These are phyloP conservation scores for Elaphomyces granulatus DNA, from an alignment of 495 filamentous ascomycete species.

Conservation along the genomic window DNA sequence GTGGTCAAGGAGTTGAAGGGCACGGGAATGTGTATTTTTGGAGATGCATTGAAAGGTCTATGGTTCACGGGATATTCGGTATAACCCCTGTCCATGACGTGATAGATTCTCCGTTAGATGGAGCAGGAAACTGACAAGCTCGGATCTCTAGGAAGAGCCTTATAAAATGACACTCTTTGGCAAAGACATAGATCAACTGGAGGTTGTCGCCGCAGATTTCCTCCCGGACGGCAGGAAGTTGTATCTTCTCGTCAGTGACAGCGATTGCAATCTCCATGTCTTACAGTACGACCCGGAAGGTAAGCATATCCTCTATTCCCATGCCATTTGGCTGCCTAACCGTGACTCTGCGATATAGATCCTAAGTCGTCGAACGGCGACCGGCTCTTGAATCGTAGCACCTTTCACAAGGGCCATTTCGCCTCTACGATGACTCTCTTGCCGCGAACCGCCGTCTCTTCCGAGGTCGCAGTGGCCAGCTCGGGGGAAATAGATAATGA, in stretches of 20 bases:
- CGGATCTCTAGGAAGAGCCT: slow-evolving; percentile 51
- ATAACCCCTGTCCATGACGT: slow-evolving; percentile 9
- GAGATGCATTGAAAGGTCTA: slow-evolving; percentile 80
- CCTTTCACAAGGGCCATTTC: slow-evolving; percentile 75
- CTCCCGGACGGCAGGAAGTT: slow-evolving; percentile 74
- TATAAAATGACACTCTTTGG: slow-evolving; percentile 93
- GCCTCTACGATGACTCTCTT: slow-evolving; percentile 61
- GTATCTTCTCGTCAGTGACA: slow-evolving; percentile 68
- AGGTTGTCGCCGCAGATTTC: slow-evolving; percentile 74
- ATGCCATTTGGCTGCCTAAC: neutral
- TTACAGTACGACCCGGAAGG: slow-evolving; percentile 89
- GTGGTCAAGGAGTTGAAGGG: slow-evolving; percentile 65
- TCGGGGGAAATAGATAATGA: slow-evolving; percentile 28
- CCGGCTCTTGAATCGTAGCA: slow-evolving; percentile 67
- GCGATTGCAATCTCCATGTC: slow-evolving; percentile 73
- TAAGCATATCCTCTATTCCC: slow-evolving; percentile 16
- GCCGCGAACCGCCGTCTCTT: slow-evolving; percentile 42
- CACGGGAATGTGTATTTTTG: slow-evolving; percentile 70
- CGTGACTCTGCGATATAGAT: slow-evolving; percentile 36
- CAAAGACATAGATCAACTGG: slow-evolving; percentile 60
- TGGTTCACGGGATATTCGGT: slow-evolving; percentile 91
- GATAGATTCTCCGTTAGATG: slow-evolving; percentile 1
- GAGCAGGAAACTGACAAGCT: neutral
- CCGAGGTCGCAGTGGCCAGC: slow-evolving; percentile 22
- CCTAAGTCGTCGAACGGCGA: slow-evolving; percentile 86